Base-by-base conservation (phyloP, 345 rosid genomes). In the Toxicodendron radicans region DNA sequence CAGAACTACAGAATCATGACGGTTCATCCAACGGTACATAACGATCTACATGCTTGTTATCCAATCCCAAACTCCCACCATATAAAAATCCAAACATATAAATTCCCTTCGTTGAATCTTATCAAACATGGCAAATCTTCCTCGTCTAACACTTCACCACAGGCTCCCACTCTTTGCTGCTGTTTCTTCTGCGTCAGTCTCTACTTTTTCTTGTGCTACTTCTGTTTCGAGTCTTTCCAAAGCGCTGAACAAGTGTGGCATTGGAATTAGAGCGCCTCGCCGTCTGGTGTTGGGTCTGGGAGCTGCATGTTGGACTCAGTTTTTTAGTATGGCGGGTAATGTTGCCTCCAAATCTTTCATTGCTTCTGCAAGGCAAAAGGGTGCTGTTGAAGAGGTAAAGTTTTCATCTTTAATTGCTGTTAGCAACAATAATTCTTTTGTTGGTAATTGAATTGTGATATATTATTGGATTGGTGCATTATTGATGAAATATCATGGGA, bases 341-440 rank as follows among this genome's bases (percentile, higher is more conserved):
- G 38, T 66, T 72, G 84, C 80, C 53, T 78, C 78, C 70, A 92
- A 82, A 3, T 79, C 86, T 38, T 90, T 85, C 85, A 73, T 87
- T 41, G 97, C 95, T 77, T 90, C 90, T 23, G 98, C 97, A 1
- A 91, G 90, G 72, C 91, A 85, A 71, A 85, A 86, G 66, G 73
- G 85, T 68, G 82, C 86, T 33, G 71, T 92, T 58, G 98, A 90
- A 73, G 82, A 89, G 98, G 95, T 94, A 14, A 67, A n/a, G 12
- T 21, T 71, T 73, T 59, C 64, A 41, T 27, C 10, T 66, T 62
- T 32, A 61, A 20, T 41, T 7, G 45, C 30, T 10, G 27, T 13
- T 3, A 49, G 27, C 64, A 7, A 38, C 43, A 38, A 38, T 0
- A 38, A 38, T 38, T 38, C 43, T 38, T 35, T 38, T 38, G 43